These are phyloP conservation scores for Rhodotorula graminis DNA, from an alignment of 768 basidiomycete species.

Conservation along the genomic window DNA sequence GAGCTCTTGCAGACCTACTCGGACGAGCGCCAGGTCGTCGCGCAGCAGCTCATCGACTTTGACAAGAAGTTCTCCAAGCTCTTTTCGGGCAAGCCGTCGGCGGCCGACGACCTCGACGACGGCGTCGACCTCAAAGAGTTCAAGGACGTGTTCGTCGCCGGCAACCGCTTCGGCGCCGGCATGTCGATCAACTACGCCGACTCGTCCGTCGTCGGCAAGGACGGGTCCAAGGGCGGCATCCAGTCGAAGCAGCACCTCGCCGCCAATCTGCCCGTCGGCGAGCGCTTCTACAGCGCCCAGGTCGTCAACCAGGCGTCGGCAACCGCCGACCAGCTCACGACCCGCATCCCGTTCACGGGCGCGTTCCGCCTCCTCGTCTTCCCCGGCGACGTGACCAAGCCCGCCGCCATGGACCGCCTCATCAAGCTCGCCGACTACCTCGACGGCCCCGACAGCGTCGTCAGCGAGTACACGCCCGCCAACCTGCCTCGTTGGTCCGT, in stretches of 20 bases:
- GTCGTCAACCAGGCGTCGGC: slow-evolving; percentile 40
- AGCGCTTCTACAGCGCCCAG: slow-evolving; percentile 39
- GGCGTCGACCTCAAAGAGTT: slow-evolving; percentile 40
- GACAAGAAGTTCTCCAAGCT: slow-evolving; percentile 59
- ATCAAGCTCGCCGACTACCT: slow-evolving; percentile 38
- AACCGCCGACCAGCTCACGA: slow-evolving; percentile 31
- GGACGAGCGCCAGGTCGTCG: slow-evolving; percentile 55
- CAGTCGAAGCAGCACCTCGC: slow-evolving; percentile 37
- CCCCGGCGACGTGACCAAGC: slow-evolving; percentile 37
- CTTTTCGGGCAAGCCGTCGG: slow-evolving; percentile 65
- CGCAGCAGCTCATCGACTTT: slow-evolving; percentile 67
- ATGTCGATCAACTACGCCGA: slow-evolving; percentile 43
- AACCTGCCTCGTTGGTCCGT: slow-evolving; percentile 15
- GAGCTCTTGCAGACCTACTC: slow-evolving; percentile 46
- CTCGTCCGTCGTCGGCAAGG: slow-evolving; percentile 36
- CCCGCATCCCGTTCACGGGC: slow-evolving; percentile 36
- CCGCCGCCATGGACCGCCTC: slow-evolving; percentile 34
- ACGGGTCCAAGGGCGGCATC: slow-evolving; percentile 2
- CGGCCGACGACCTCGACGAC: slow-evolving; percentile 44
- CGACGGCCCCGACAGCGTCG: slow-evolving; percentile 35
- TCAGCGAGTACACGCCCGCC: slow-evolving; percentile 42
- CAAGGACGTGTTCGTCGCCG: slow-evolving; percentile 29
- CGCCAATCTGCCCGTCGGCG: slow-evolving; percentile 32
- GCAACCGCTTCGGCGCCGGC: slow-evolving; percentile 41
- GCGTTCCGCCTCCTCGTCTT: slow-evolving; percentile 39